These are phyloP conservation scores for Gomphus bonarii DNA, from an alignment of 1,284 basidiomycete species.

Conservation along the genomic window DNA sequence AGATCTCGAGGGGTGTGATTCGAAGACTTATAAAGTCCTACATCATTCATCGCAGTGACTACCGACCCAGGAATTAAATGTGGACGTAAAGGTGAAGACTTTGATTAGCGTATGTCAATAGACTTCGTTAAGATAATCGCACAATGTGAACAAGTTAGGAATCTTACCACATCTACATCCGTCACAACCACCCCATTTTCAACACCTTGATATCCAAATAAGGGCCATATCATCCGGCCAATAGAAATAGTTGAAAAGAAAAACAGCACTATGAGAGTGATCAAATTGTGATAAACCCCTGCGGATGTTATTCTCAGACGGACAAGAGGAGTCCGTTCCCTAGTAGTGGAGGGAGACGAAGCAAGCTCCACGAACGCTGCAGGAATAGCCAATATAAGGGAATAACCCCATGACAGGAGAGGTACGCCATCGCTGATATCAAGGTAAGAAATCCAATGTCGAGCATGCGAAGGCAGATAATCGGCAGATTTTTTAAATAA, in stretches of 20 bases:
- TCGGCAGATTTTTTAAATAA: not conserved
- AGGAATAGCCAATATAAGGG: constrained; percentile 47
- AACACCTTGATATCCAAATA: constrained; percentile 42
- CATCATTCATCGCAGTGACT: constrained; percentile 50
- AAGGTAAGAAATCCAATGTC: not conserved
- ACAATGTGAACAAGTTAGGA: constrained; percentile 1
- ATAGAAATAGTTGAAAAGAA: constrained; percentile 13
- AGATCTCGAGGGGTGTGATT: constrained; percentile 19
- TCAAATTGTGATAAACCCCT: constrained; percentile 63
- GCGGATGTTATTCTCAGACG: constrained; percentile 49
- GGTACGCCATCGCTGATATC: constrained; percentile 40
- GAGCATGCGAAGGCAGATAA: not conserved
- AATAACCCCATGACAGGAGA: constrained; percentile 44
- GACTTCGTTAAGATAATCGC: not conserved
- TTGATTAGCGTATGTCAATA: not conserved
- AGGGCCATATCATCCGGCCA: constrained; percentile 20
- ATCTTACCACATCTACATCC: constrained; percentile 34
- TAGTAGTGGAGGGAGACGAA: constrained; percentile 17
- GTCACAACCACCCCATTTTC: constrained; percentile 40
- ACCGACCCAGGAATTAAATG: constrained; percentile 44
- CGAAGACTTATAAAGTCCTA: constrained; percentile 23
- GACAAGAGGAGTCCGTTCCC: constrained; percentile 31
- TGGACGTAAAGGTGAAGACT: constrained; percentile 46
- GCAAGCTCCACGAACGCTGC: constrained; percentile 62
- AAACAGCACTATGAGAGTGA: constrained; percentile 32